These are phyloP conservation scores for Phytopythium sindhum DNA, from an alignment of 352 stramenopile genomes.

Conservation along the genomic window DNA sequence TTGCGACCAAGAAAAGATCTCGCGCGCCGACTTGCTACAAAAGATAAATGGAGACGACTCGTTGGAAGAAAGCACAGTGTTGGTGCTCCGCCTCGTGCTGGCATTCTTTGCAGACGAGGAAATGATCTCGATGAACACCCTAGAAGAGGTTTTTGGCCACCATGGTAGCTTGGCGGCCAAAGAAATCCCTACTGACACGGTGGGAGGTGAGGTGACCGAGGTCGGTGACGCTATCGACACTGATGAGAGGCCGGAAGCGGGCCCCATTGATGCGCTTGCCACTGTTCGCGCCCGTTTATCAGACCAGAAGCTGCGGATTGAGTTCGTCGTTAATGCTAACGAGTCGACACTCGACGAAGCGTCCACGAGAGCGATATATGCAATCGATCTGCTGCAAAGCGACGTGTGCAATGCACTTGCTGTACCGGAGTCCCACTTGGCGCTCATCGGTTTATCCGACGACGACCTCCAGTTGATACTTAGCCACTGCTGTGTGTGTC, in stretches of 20 bases:
- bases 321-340: neutral
- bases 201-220: neutral
- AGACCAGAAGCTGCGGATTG: neutral
- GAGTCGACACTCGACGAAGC: neutral
- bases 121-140: neutral
- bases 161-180: neutral
- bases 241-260: neutral
- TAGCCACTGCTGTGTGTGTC: conserved; percentile 1
- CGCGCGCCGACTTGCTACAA: neutral
- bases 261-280: neutral
- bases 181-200: neutral
- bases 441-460: neutral
- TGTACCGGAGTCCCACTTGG: neutral
- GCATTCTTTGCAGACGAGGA: neutral
- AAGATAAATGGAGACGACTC: neutral
- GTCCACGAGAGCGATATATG: neutral
- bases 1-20: neutral
- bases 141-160: neutral
- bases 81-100: neutral
- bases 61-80: neutral
- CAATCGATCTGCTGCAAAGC: neutral
- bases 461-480: neutral
- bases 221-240: neutral
- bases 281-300: neutral
- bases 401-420: neutral